Conservation (phyloP, 2,329 filamentous ascomycete genomes). For the Scleromitrula shiraiana region DNA sequence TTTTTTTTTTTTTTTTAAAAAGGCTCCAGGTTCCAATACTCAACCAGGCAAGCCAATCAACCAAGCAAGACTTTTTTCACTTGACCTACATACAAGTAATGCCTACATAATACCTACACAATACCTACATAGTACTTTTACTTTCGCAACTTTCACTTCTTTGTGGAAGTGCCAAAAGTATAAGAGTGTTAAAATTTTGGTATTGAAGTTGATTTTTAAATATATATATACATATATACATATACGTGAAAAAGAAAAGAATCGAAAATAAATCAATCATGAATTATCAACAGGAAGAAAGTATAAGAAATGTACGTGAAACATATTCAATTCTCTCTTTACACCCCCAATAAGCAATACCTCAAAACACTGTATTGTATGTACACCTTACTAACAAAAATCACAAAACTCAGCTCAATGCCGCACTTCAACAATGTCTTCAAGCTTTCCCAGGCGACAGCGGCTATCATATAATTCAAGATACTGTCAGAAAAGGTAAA, state of each 20-base stretch:
- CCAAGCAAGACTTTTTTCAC: too few relatives aligned
- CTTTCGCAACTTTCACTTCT: not conserved
- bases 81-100: too few relatives aligned
- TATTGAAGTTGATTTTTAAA: not conserved
- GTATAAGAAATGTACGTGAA: slow-evolving; percentile 4
- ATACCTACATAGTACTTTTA: too few relatives aligned
- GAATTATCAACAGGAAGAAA: slow-evolving; percentile 8
- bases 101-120: too few relatives aligned
- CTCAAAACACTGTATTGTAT: not conserved
- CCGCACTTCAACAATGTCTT: slow-evolving; percentile 6
- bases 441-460: slow-evolving; percentile 6
- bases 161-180: not conserved
- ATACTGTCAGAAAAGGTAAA: slow-evolving; percentile 7
- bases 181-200: not conserved
- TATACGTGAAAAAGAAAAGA: too few relatives aligned
- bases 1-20: not conserved
- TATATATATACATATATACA: too few relatives aligned
- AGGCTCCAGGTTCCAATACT: not conserved
- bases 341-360: too few relatives aligned
- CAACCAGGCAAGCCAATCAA: not conserved
- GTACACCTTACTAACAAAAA: not conserved
- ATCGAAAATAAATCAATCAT: not conserved
- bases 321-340: not conserved
- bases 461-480: slow-evolving; percentile 7
- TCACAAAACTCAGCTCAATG: slow-evolving; percentile 1